Percentiles rank a stretch among this genome's conserved stretches.
Evolutionary conservation across 345 rosid genomes (phyloP).

Genomic region (Populus simonii): DNA sequence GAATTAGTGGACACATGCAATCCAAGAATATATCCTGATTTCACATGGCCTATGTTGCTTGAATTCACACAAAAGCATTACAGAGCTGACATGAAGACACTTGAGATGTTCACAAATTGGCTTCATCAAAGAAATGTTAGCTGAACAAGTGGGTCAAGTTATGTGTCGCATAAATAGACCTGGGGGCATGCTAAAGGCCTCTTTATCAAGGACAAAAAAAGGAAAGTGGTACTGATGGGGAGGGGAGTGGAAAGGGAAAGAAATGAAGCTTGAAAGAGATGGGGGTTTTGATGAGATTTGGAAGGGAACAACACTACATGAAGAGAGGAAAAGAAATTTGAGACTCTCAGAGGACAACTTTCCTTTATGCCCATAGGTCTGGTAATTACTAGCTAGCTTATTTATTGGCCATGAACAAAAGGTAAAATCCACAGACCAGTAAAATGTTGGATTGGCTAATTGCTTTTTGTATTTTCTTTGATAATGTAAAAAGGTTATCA

Average conservation of each 20-base stretch:
- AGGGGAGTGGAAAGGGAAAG: not conserved
- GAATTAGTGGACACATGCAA: slow-evolving; percentile 51
- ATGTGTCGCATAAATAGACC: not conserved
- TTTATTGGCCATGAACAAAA: slow-evolving; percentile 15
- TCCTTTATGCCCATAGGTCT: slow-evolving; percentile 19
- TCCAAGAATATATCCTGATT: slow-evolving; percentile 78
- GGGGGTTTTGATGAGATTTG: slow-evolving; percentile 7
- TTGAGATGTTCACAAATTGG: slow-evolving; percentile 63
- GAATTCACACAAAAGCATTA: slow-evolving; percentile 86
- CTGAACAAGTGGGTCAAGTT: not conserved
- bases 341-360: not conserved
- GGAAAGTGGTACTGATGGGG: slow-evolving; percentile 27
- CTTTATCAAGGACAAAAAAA: not conserved
- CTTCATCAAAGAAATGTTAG: slow-evolving; percentile 29
- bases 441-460: slow-evolving; percentile 22
- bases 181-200: not conserved
- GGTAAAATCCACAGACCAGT: slow-evolving; percentile 11
- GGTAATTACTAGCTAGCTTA: slow-evolving; percentile 11
- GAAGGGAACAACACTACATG: slow-evolving; percentile 6
- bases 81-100: slow-evolving; percentile 89
- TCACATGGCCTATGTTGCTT: slow-evolving; percentile 76
- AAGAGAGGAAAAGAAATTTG: slow-evolving; percentile 4
- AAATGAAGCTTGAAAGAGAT: not conserved
- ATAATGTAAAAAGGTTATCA: slow-evolving; percentile 17
- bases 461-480: slow-evolving; percentile 17